Evolutionary conservation across 1,284 basidiomycete genomes (phyloP), one percentile per base, ranked within the genome.

Genomic region (Rhodotorula sp.): DNA sequence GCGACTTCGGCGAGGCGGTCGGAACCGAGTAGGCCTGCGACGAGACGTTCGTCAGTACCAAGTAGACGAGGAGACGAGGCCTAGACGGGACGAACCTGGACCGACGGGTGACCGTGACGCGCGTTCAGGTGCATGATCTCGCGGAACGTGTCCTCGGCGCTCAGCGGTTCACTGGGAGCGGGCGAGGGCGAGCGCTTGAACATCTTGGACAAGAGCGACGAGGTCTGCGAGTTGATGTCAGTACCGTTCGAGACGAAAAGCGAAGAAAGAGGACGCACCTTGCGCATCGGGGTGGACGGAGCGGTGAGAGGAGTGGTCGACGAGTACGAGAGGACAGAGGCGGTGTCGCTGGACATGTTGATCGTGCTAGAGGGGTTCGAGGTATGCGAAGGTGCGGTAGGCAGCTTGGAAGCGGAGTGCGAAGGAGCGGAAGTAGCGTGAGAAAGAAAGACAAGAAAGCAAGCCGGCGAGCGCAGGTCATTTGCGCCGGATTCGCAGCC

Each of bases 101-200:
- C 70, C 5, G 55, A 56, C 1, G 63, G 66, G 7, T 56, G n/a
- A 49, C 70, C 70, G 55, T 67, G 66, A 17, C 34, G 27, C 19
- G 70, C 70, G 66, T 71, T 68, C 25, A 71, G 49, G 9, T 49
- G 44, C 62, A 71, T 64, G 62, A 68, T 65, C 34, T 71, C 48
- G 25, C 57, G 42, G 45, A 71, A 61, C 14, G 58, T 42, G 14
- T 61, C 62, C 42, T 64, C 48, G 27, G 56, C 16, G 42, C 41
- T 34, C 12, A 10, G 23, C 5, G 55, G n/a, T 1, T 48, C 21
- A 19, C 21, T 17, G 5, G 56, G 2, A 19, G 44, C 9, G 21
- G 25, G 7, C 16, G n/a, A 48, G 12, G 16, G 16, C 14, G 52
- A 23, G 53, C 25, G 52, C 13, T 55, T n/a, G 62, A 34, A 16